A percentile compares a stretch with the other conserved stretches of the same genome.
Evolutionary conservation across 148 eudicot genomes (phyloP).

Genomic region (Drosera capensis): DNA sequence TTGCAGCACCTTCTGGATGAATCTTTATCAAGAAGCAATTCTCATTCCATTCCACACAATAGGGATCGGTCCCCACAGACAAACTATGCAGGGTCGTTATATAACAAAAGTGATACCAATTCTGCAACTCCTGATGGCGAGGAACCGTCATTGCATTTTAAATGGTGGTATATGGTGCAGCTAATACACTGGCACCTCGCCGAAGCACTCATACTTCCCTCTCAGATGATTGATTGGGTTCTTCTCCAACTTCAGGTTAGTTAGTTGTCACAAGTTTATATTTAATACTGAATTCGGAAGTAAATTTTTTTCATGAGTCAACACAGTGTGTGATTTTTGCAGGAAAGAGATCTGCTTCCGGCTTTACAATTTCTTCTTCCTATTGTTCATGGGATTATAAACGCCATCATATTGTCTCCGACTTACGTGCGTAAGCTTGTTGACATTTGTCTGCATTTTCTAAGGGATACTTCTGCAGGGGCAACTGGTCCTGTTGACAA

Average conservation of each 20-base stretch:
- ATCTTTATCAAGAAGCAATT: constrained; percentile 25
- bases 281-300: not conserved
- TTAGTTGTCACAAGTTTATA: not conserved
- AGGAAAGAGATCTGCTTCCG: constrained; percentile 68
- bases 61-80: constrained; percentile 56
- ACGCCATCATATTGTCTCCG: constrained; percentile 61
- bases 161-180: constrained; percentile 96
- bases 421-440: constrained; percentile 67
- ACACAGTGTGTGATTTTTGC: constrained; percentile 14
- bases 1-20: constrained; percentile 71
- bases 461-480: constrained; percentile 58
- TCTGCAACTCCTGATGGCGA: constrained; percentile 33
- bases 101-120: constrained; percentile 27
- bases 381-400: constrained; percentile 56
- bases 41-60: constrained; percentile 25
- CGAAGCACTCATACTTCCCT: constrained; percentile 72
- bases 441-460: constrained; percentile 52
- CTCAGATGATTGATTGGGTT: constrained; percentile 85
- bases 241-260: constrained; percentile 69
- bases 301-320: not conserved
- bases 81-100: constrained; percentile 40
- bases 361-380: constrained; percentile 77
- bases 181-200: constrained; percentile 79
- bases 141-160: constrained; percentile 82
- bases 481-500: constrained; percentile 69